A percentile compares a stretch with the other conserved stretches of the same genome.
phyloP scores from a whole-genome alignment of 176 grass and related monocot species.

The Raddia guianensis region DNA sequence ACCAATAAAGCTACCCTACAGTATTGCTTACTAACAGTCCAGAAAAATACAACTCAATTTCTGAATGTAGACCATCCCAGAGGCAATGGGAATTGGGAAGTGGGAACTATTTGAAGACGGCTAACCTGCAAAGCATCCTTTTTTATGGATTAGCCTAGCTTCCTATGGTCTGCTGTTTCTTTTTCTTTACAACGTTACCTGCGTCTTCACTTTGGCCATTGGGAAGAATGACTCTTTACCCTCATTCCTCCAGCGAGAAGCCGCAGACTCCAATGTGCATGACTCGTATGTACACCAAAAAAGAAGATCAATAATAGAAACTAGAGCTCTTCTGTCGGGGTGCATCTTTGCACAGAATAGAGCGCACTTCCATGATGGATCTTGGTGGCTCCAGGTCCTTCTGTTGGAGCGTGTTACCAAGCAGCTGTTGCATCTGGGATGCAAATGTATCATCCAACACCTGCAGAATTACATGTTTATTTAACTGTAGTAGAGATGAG shows the following conservation, averaged over 20 bases:
- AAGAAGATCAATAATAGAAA: slow-evolving; percentile 69
- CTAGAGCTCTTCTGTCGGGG: slow-evolving; percentile 66
- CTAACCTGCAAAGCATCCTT: slow-evolving; percentile 35
- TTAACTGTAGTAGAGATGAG: background rate
- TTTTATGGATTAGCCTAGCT: slow-evolving; percentile 25
- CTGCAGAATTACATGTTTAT: slow-evolving; percentile 45
- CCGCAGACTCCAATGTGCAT: background rate
- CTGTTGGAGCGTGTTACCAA: slow-evolving; percentile 73
- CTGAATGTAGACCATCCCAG: slow-evolving; percentile 18
- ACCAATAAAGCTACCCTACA: slow-evolving; percentile 36
- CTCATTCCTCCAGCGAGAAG: slow-evolving; percentile 16
- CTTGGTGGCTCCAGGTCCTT: slow-evolving; percentile 87
- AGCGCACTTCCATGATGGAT: slow-evolving; percentile 96
- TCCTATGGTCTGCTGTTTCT: slow-evolving; percentile 28
- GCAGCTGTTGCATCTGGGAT: slow-evolving; percentile 84
- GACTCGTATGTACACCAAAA: slow-evolving; percentile 40
- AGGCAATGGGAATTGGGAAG: background rate
- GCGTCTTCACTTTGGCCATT: slow-evolving; percentile 24
- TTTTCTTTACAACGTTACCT: slow-evolving; percentile 34
- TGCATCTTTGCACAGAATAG: slow-evolving; percentile 94
- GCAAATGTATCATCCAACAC: slow-evolving; percentile 95
- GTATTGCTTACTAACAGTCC: background rate
- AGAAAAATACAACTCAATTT: background rate
- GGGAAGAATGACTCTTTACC: background rate
- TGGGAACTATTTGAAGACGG: slow-evolving; percentile 14